Base-by-base conservation (phyloP, 106 monocot genomes). In the Allium sativum region DNA sequence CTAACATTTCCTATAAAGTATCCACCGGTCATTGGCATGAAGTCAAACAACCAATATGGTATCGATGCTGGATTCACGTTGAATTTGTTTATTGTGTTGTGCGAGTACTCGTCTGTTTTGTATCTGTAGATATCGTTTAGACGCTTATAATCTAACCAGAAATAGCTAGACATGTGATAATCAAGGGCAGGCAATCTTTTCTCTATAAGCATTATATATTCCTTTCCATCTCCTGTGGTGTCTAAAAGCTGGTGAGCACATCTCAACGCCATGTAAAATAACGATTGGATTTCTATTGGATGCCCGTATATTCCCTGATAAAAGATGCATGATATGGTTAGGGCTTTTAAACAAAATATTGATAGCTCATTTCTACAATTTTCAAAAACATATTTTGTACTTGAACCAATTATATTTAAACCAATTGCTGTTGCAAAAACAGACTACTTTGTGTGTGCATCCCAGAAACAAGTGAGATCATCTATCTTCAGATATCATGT, bases 221-320 rank as follows among this genome's bases (percentile, higher is more conserved):
- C 66, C 42, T 73, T 73, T 19, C 48, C 48, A 3, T 50, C 48
- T 11, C 13, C 48, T 3, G 2, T 7, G 1, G 11, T 0, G 4
- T 50, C 59, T 52, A 66, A 66, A 11, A 73, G 59, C 51, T 66
- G 42, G 42, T 66, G 19, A 8, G 73, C 65, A 51, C 66, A 66
- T 61, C 73, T 73, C 54, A 73, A 60, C 13, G 73, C 66, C 73
- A 73, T 73, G 17, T 66, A 59, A 53, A 73, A 73, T n/a, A 73
- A 59, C 41, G 73, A 65, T 60, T 73, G 73, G 52, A 73, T 73
- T 18, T 73, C 73, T 52, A 73, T 73, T 21, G 66, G 66, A 60
- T 73, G 60, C 19, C 73, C 66, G 61, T 73, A 73, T 6, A 73
- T 44, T 12, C 73, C 73, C 73, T 73, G 31, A 40, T 0, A 16